These are phyloP conservation scores for Blechomonas ayalai DNA, from an alignment of 208 protist species.

Conservation along the genomic window DNA sequence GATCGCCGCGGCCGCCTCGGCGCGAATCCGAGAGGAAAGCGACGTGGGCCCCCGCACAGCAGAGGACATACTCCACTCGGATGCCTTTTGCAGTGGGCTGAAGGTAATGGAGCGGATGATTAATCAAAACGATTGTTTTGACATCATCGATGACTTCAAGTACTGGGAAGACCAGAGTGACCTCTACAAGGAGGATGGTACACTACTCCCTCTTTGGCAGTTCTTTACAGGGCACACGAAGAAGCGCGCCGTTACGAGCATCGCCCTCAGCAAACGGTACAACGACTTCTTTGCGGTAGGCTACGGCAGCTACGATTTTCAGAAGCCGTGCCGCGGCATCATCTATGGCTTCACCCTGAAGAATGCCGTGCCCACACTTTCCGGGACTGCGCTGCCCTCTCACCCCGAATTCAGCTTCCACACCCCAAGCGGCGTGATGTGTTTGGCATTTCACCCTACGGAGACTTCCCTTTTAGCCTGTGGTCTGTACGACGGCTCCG, in stretches of 20 bases:
- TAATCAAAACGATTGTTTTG: slow-evolving; percentile 96
- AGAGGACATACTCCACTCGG: slow-evolving; percentile 59
- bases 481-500: slow-evolving; percentile 94
- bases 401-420: slow-evolving; percentile 92
- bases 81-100: slow-evolving; percentile 48
- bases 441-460: slow-evolving; percentile 92
- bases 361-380: slow-evolving; percentile 85
- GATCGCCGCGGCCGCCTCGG: slow-evolving; percentile 12
- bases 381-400: slow-evolving; percentile 13
- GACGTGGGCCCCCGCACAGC: slow-evolving; percentile 16
- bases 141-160: slow-evolving; percentile 96
- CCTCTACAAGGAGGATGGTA: slow-evolving; percentile 91
- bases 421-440: slow-evolving; percentile 93
- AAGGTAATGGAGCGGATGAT: slow-evolving; percentile 96
- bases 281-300: slow-evolving; percentile 96
- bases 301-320: slow-evolving; percentile 97
- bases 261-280: slow-evolving; percentile 94
- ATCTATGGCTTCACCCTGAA: slow-evolving; percentile 97
- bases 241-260: slow-evolving; percentile 89
- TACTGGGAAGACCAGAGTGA: slow-evolving; percentile 96
- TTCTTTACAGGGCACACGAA: slow-evolving; percentile 85
- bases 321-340: slow-evolving; percentile 89
- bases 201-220: slow-evolving; percentile 95
- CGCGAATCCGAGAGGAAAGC: slow-evolving; percentile 13
- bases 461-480: slow-evolving; percentile 89